phyloP scores from a whole-genome alignment of 108 stramenopile species.

The Nitzschia sp. region DNA sequence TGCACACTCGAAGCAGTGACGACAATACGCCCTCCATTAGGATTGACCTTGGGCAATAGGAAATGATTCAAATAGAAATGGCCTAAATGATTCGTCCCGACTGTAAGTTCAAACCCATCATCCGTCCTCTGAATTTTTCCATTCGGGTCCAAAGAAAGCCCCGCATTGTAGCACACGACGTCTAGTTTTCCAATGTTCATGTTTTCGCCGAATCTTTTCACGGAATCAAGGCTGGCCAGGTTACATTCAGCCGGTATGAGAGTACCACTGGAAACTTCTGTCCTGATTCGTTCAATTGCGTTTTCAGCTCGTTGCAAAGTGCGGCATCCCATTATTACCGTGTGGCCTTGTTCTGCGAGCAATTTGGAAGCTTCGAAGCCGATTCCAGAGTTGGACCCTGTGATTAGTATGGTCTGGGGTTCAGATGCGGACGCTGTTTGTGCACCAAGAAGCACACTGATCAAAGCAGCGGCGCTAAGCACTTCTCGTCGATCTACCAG shows the following conservation, averaged over 20 bases:
- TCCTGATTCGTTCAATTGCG: slow-evolving; percentile 40
- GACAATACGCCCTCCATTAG: slow-evolving; percentile 58
- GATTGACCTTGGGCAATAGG: slow-evolving; percentile 56
- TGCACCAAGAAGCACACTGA: neutral
- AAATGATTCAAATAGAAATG: slow-evolving; percentile 92
- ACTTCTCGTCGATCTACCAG: neutral
- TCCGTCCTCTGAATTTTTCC: slow-evolving; percentile 63
- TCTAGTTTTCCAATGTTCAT: slow-evolving; percentile 45
- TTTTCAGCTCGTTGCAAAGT: slow-evolving; percentile 65
- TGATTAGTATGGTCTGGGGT: slow-evolving; percentile 44
- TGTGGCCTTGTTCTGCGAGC: slow-evolving; percentile 59
- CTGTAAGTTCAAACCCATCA: slow-evolving; percentile 79
- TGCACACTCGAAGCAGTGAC: slow-evolving; percentile 86
- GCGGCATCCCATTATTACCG: slow-evolving; percentile 71
- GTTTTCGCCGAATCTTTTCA: slow-evolving; percentile 54
- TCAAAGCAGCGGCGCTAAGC: neutral
- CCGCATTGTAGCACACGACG: slow-evolving; percentile 85
- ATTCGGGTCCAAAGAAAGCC: slow-evolving; percentile 68
- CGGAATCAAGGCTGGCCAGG: slow-evolving; percentile 63
- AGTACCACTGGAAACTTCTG: slow-evolving; percentile 28
- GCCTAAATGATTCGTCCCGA: slow-evolving; percentile 97
- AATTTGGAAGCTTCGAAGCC: slow-evolving; percentile 79
- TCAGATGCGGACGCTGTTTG: neutral
- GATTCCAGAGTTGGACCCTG: slow-evolving; percentile 75
- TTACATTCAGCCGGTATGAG: slow-evolving; percentile 81